These are phyloP conservation scores for Cyberlindnera misumaiensis DNA, from an alignment of 805 yeast species.

Conservation along the genomic window DNA sequence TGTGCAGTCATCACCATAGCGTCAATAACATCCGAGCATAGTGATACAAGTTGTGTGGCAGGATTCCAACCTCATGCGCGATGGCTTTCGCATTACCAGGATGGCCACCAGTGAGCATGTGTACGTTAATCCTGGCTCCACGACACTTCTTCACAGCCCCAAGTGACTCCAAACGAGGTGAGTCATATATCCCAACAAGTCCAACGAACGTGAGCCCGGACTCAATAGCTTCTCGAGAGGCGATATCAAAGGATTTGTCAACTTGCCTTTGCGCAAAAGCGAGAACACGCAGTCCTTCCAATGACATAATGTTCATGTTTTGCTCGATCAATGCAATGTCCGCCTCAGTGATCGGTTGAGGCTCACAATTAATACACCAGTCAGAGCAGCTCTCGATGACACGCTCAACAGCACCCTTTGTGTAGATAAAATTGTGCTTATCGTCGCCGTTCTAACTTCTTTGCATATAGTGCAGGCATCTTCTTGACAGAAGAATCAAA, in stretches of 20 bases:
- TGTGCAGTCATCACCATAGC: constrained; percentile 72
- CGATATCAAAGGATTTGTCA: constrained; percentile 24
- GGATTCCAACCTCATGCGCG: constrained; percentile 77
- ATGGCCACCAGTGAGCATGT: constrained; percentile 79
- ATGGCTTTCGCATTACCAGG: constrained; percentile 74
- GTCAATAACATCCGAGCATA: constrained; percentile 48
- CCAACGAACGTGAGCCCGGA: constrained; percentile 51
- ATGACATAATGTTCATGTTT: constrained; percentile 52
- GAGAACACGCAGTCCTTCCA: constrained; percentile 67
- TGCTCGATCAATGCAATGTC: constrained; percentile 38
- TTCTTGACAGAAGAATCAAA: constrained; percentile 70
- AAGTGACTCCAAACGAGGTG: constrained; percentile 66
- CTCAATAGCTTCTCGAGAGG: constrained; percentile 44
- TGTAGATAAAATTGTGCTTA: constrained; percentile 31
- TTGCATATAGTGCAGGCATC: constrained; percentile 56
- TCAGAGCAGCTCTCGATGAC: constrained; percentile 46
- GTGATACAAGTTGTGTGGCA: constrained; percentile 54
- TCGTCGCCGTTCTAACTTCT: constrained; percentile 26
- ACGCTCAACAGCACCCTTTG: constrained; percentile 78
- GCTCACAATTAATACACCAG: constrained; percentile 38
- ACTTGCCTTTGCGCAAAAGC: constrained; percentile 57
- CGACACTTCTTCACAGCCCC: constrained; percentile 61
- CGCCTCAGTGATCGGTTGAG: constrained; percentile 32
- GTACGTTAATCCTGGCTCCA: constrained; percentile 70
- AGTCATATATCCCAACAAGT: constrained; percentile 72